Base-by-base conservation (phyloP, 257 asterid species). In the Mitragyna speciosa region DNA sequence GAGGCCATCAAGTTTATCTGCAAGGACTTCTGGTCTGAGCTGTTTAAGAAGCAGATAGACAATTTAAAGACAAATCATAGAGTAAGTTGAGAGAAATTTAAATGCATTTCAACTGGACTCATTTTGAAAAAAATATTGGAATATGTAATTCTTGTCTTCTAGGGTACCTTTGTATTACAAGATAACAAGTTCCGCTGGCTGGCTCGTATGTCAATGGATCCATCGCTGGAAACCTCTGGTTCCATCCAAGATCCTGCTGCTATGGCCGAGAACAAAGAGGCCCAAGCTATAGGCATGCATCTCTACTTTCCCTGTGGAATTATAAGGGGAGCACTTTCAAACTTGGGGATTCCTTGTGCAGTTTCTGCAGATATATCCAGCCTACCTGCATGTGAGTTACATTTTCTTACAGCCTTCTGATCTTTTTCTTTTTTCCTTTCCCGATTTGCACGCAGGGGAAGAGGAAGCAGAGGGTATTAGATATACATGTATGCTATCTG, bases 141-240 rank as follows among this genome's bases (percentile, higher is more conserved):
- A 77, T 65, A 52, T 59, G 41, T 72, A 66, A 67, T 54, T 49
- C 33, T 84, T 82, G 72, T 66, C 19, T 80, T 82, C 28, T 66
- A 95, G 99, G 99, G 99, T 68, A 95, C 98, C 78, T 95, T 95
- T 84, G 97, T 95, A 56, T 85, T 95, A 91, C 99, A 95, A 93
- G 99, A 95, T 68, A 92, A 90, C 86, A 87, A 89, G 66, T 95
- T 95, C 76, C 90, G 94, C 31, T 95, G 99, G 99, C 90, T 95
- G 73, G 89, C 95, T 51, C 96, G 89, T 79, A 89, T 92, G 91
- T 92, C 98, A 30, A 79, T 93, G 81, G 99, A 95, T 83, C 94
- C 93, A 36, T 90, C 95, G 17, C 78, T 86, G 65, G 95, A 87
- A 76, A 87, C 93, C 9, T 80, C 95, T 78, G 93, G 89, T 70